phyloP scores from a whole-genome alignment of 176 grass and related monocot species.

The Thalia dealbata region DNA sequence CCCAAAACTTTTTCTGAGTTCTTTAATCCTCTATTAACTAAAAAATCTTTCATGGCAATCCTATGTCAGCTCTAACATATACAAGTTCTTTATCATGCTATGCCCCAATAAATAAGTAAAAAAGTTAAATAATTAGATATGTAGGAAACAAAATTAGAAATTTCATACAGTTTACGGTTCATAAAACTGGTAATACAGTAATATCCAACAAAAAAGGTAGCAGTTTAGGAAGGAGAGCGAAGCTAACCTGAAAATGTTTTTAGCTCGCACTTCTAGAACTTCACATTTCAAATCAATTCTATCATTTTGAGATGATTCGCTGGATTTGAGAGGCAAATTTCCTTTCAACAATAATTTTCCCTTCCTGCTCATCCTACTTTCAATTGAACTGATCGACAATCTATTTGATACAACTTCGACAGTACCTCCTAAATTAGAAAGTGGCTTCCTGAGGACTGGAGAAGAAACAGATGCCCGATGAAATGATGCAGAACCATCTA shows the following conservation, averaged over 20 bases:
- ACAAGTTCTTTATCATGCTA: background rate
- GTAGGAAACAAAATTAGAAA: background rate
- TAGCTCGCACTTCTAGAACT: constrained; percentile 85
- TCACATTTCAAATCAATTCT: constrained; percentile 99
- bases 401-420: constrained; percentile 77
- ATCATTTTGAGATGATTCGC: constrained; percentile 59
- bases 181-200: background rate
- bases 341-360: constrained; percentile 91
- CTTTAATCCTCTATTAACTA: background rate
- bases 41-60: background rate
- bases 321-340: constrained; percentile 68
- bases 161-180: background rate
- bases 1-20: background rate
- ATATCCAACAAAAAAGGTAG: background rate
- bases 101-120: background rate
- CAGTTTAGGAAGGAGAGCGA: background rate
- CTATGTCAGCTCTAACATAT: background rate
- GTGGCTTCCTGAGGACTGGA: constrained; percentile 69
- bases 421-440: constrained; percentile 75
- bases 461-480: constrained; percentile 76
- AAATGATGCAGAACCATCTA: constrained; percentile 95
- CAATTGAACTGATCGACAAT: constrained; percentile 75
- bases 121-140: background rate
- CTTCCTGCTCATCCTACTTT: constrained; percentile 91
- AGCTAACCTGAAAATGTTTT: constrained; percentile 80